Evolutionary conservation across 2,329 filamentous ascomycete genomes (phyloP), one percentile per base, ranked within the genome.

Genomic region (Fusarium stilboides): DNA sequence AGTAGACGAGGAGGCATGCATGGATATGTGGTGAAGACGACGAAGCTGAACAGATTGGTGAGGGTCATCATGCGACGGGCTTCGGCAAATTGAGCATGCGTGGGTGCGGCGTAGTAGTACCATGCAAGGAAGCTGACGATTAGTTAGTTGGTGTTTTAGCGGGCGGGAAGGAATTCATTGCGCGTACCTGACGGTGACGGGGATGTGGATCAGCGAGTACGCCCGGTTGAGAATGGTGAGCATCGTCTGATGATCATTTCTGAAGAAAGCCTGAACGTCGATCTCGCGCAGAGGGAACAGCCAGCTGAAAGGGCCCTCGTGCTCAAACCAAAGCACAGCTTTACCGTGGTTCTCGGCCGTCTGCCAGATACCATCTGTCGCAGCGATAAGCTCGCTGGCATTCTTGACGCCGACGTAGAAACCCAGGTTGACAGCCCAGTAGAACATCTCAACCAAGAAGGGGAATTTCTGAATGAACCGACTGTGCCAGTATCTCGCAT

Each of bases 371-470:
- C 81, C 81, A 7, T 78, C 77, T 1, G 76, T 79, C 17, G 79
- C 73, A 26, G 78, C 79, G 53, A 82, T 77, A 10, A 78, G 71
- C 22, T 72, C 75, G 34, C 74, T 75, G 22, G 64, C 53, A 5
- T 57, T 60, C 57, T 76, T 73, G 52, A 75, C 71, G 43, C 69
- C 49, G 55, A 77, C 75, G 79, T 92, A 92, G 75, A 90, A 89
- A 45, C 85, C 81, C 68, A 89, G 87, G 73, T 89, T 91, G 70
- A 92, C 83, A 43, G 86, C 83, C 90, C 90, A 92, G 80, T 92
- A 92, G 77, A 92, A 91, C 88, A 92, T 92, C 77, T 92, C 90
- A 49, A 92, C 84, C 56, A 92, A 77, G 74, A 92, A 92, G 6
- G 90, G 90, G 34, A 79, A 91, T 74, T 89, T 89, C 75, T 90